Conservation (phyloP, 768 basidiomycete species). For the Kwoniella heveanensis region DNA sequence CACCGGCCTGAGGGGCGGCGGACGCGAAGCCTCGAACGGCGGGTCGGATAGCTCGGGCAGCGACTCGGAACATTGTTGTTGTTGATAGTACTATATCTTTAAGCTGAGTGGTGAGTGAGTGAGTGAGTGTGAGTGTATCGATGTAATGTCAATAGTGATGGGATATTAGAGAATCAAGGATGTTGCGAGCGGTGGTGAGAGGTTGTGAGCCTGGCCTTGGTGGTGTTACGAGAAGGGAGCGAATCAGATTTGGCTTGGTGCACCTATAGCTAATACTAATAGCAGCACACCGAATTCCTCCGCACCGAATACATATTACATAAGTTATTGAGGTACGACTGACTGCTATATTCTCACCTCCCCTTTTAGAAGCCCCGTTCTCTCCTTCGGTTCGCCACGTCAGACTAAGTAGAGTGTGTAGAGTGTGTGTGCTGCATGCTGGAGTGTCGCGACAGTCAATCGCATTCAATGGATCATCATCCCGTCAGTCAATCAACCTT, state of each 20-base stretch:
- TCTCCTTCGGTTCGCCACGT: neutral
- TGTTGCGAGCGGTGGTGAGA: conserved; percentile 2
- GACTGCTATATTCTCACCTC: too few relatives aligned
- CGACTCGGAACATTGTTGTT: conserved; percentile 29
- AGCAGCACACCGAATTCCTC: neutral
- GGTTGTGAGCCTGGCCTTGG: too few relatives aligned
- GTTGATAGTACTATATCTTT: neutral
- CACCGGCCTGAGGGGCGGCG: conserved; percentile 33
- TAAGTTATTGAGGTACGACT: too few relatives aligned
- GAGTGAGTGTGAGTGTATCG: neutral
- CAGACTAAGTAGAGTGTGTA: neutral
- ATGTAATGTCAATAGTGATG: too few relatives aligned
- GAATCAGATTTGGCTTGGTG: conserved; percentile 21
- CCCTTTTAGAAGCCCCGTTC: neutral
- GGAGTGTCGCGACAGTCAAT: too few relatives aligned
- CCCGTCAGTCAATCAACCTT: too few relatives aligned
- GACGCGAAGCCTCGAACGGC: conserved; percentile 24
- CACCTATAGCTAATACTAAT: neutral
- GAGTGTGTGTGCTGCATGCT: too few relatives aligned
- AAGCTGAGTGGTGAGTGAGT: conserved; percentile 18
- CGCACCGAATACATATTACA: neutral
- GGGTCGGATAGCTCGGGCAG: conserved; percentile 33
- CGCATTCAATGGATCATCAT: neutral
- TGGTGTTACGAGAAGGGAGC: conserved; percentile 17
- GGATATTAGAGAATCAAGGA: too few relatives aligned